These are phyloP conservation scores for Ustilago loliicola DNA, from an alignment of 1,284 basidiomycete species.

Conservation along the genomic window DNA sequence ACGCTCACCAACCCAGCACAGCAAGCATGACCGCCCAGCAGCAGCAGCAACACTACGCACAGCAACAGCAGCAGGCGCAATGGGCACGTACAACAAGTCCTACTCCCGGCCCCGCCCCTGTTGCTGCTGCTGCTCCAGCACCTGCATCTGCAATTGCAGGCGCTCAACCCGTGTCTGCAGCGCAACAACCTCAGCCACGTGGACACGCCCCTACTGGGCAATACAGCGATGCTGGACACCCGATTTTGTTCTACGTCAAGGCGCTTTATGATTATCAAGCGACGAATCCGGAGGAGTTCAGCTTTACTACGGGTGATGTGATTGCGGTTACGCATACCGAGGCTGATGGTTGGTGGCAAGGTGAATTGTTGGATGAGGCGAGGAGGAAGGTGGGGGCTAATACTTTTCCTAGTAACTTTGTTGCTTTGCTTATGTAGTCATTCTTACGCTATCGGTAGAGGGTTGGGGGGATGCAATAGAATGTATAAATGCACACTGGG, in stretches of 20 bases:
- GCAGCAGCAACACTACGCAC: constrained; percentile 19
- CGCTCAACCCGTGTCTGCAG: constrained; percentile 38
- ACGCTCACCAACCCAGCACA: constrained; percentile 32
- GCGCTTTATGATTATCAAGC: constrained; percentile 92
- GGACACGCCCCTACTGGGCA: constrained; percentile 76
- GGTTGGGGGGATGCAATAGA: neutral
- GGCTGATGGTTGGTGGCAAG: constrained; percentile 95
- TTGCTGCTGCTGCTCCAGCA: constrained; percentile 25
- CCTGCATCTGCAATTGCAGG: constrained; percentile 50
- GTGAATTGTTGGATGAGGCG: constrained; percentile 83
- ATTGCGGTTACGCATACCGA: constrained; percentile 92
- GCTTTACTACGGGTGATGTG: constrained; percentile 88
- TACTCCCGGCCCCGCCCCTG: constrained; percentile 25
- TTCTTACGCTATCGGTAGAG: neutral
- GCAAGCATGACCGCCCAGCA: constrained; percentile 32
- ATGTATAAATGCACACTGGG: neutral
- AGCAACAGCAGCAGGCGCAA: constrained; percentile 34
- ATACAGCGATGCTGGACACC: constrained; percentile 81
- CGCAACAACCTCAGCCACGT: constrained; percentile 17
- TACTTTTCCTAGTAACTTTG: constrained; percentile 92
- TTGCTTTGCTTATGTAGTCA: constrained; percentile 73
- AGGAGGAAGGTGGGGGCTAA: constrained; percentile 82
- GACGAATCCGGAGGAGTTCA: constrained; percentile 86
- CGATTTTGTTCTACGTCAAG: constrained; percentile 81
- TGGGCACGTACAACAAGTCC: constrained; percentile 44